Evolutionary conservation across 495 filamentous ascomycete genomes (phyloP).

Genomic region (Pyrenula aspistea): DNA sequence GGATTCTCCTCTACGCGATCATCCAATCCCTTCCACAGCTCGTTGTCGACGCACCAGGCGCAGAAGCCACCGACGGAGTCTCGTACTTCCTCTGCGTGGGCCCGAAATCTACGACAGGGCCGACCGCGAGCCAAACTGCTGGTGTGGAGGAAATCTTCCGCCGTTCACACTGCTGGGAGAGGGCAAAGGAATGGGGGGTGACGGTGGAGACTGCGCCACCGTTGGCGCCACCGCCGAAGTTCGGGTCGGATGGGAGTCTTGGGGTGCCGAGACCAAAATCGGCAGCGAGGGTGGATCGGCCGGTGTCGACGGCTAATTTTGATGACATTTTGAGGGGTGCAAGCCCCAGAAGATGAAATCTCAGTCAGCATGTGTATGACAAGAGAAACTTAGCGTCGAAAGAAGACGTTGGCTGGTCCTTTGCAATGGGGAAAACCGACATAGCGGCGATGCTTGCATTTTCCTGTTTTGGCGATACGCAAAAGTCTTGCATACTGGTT

Average conservation of each 20-base stretch:
- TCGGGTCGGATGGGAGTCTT: background rate
- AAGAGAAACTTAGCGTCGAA: no score
- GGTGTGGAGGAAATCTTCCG: conserved; percentile 80
- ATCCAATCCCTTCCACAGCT: conserved; percentile 84
- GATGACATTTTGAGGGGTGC: background rate
- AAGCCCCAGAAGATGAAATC: no score
- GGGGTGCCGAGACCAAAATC: background rate
- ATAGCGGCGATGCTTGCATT: no score
- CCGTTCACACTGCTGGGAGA: conserved; percentile 83
- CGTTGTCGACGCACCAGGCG: conserved; percentile 72
- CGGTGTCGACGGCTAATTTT: background rate
- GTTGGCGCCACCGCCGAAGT: background rate
- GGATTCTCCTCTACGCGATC: conserved; percentile 90
- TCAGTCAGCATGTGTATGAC: no score
- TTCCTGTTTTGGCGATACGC: no score
- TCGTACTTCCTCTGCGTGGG: conserved; percentile 95
- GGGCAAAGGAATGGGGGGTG: conserved; percentile 60
- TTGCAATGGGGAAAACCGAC: no score
- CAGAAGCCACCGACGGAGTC: conserved; percentile 66
- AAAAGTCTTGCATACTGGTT: no score
- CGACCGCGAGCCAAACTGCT: conserved; percentile 56
- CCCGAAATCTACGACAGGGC: conserved; percentile 66
- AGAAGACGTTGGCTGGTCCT: no score
- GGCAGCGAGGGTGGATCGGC: background rate
- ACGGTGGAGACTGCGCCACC: background rate